Conservation (phyloP, 2,329 filamentous ascomycete species). For the Bipolaris bicolor region DNA sequence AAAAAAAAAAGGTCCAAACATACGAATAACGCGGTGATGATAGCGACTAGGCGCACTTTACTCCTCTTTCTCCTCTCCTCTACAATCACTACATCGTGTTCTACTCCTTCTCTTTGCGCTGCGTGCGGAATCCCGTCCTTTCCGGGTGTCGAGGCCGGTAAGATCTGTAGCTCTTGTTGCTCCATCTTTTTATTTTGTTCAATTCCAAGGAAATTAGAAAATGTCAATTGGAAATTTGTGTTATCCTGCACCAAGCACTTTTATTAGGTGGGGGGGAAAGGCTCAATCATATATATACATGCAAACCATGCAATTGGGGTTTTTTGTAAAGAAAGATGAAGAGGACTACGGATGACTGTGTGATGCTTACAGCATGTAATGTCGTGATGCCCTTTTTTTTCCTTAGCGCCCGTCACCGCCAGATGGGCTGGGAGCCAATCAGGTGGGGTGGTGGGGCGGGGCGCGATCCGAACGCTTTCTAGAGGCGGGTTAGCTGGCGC, state of each 20-base stretch:
- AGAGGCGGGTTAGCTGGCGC: no score
- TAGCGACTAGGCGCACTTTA: conserved; percentile 35
- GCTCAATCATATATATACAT: neutral
- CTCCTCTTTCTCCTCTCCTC: conserved; percentile 28
- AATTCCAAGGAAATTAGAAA: neutral
- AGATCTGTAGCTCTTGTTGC: neutral
- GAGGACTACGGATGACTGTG: no score
- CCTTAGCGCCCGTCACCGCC: no score
- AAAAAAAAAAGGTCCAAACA: conserved; percentile 9
- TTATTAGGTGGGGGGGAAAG: no score
- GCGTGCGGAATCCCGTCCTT: neutral
- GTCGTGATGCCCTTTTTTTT: no score
- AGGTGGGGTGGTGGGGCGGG: no score
- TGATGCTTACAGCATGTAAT: no score
- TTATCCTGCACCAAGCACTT: neutral
- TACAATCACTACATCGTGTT: conserved; percentile 5
- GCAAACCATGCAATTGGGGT: no score
- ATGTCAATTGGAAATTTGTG: neutral
- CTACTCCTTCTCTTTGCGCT: neutral
- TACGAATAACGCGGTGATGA: conserved; percentile 44
- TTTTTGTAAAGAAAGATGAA: no score
- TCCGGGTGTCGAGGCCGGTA: neutral
- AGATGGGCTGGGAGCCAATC: no score
- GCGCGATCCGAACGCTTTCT: no score
- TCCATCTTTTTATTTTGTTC: neutral